A percentile compares a stretch with the other conserved stretches of the same genome.
These are phyloP conservation scores for Schizosaccharomyces pombe DNA, from an alignment of 805 yeast genomes.

Conservation along the genomic window DNA sequence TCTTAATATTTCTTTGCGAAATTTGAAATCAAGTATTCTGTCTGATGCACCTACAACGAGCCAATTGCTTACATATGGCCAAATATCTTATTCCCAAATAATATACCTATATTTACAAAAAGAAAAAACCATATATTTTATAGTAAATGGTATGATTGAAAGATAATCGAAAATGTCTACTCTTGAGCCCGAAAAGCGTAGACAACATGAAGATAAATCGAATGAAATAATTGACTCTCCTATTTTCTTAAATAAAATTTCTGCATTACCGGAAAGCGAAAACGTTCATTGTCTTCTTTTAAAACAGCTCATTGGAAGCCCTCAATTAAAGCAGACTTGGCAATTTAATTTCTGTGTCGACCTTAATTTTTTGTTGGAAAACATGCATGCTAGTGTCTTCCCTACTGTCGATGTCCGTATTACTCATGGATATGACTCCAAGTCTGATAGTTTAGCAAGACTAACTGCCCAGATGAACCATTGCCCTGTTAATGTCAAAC, in stretches of 20 bases:
- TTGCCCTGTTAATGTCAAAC: neutral
- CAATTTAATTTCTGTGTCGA: slow-evolving; percentile 16
- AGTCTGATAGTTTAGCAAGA: neutral
- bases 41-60: no score
- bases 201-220: neutral
- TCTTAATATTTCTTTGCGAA: no score
- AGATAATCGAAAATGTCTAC: neutral
- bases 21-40: no score
- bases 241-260: neutral
- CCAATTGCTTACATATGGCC: no score
- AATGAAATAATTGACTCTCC: neutral
- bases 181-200: neutral
- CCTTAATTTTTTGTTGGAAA: slow-evolving; percentile 11
- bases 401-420: slow-evolving; percentile 9
- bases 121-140: no score
- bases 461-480: neutral
- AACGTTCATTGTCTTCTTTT: slow-evolving; percentile 10
- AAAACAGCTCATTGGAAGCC: slow-evolving; percentile 11
- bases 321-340: slow-evolving; percentile 8
- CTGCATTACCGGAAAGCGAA: slow-evolving; percentile 7
- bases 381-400: slow-evolving; percentile 8
- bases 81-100: no score
- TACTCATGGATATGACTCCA: slow-evolving; percentile 10
- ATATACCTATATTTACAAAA: no score
- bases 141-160: no score